Evolutionary conservation across 805 yeast species (phyloP).

Genomic region (Candida morakotiae): DNA sequence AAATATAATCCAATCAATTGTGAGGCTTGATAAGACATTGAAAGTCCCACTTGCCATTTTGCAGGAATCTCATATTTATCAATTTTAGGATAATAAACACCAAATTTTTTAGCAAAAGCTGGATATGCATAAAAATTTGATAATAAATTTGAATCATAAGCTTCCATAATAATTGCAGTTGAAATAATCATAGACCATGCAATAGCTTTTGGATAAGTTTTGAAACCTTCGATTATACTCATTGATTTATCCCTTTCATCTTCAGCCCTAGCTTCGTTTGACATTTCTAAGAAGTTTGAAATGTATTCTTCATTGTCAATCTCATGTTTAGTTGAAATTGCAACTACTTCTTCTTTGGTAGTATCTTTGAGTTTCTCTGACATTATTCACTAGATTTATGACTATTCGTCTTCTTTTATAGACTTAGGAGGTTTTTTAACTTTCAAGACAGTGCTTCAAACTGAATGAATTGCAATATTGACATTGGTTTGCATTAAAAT

Average conservation of each 20-base stretch:
- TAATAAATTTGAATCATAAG: slow-evolving; percentile 33
- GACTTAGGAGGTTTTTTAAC: too few species aligned
- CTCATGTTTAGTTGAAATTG: not conserved
- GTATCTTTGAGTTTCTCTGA: too few species aligned
- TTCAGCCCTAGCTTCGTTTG: slow-evolving; percentile 21
- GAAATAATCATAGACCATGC: slow-evolving; percentile 37
- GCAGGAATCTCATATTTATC: slow-evolving; percentile 27
- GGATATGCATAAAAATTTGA: slow-evolving; percentile 32
- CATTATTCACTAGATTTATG: too few species aligned
- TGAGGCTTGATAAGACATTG: slow-evolving; percentile 34
- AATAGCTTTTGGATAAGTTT: slow-evolving; percentile 35
- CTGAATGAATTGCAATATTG: too few species aligned
- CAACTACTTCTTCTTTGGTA: too few species aligned
- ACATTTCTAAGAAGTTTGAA: slow-evolving; percentile 34
- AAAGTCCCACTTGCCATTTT: slow-evolving; percentile 33
- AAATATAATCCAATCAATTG: slow-evolving; percentile 43
- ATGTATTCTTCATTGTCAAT: slow-evolving; percentile 25
- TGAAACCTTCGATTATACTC: slow-evolving; percentile 31
- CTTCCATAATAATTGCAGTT: slow-evolving; percentile 37
- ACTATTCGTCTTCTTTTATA: too few species aligned
- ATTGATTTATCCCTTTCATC: slow-evolving; percentile 31
- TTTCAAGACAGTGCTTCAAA: too few species aligned
- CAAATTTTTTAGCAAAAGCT: slow-evolving; percentile 30
- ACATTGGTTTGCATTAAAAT: too few species aligned
- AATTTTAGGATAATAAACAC: slow-evolving; percentile 20